Conservation (phyloP, 495 filamentous ascomycete species). For the Podospora sp. region DNA sequence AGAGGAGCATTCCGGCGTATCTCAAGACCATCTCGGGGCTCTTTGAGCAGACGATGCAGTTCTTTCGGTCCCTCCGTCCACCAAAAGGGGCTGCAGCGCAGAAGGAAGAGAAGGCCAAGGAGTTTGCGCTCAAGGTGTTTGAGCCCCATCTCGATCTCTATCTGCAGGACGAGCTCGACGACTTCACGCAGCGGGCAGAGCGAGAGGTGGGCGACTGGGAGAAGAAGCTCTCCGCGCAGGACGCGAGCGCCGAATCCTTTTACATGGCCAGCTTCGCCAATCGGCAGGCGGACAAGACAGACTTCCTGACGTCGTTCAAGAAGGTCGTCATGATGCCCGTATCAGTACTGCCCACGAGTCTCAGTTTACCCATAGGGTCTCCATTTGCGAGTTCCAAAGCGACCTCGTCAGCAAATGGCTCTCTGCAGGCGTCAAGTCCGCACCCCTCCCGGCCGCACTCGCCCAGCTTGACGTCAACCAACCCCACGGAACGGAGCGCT, state of each 20-base stretch:
- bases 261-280: slow-evolving; percentile 88
- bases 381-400: slow-evolving; percentile 52
- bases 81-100: slow-evolving; percentile 41
- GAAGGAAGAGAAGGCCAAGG: slow-evolving; percentile 52
- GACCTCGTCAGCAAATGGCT: slow-evolving; percentile 31
- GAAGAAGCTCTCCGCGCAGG: slow-evolving; percentile 85
- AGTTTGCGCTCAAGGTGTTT: slow-evolving; percentile 70
- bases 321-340: slow-evolving; percentile 99
- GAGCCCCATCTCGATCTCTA: slow-evolving; percentile 94
- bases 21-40: slow-evolving; percentile 83
- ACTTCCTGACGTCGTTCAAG: slow-evolving; percentile 95
- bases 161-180: slow-evolving; percentile 86
- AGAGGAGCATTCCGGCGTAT: slow-evolving; percentile 73
- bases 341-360: slow-evolving; percentile 69
- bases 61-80: slow-evolving; percentile 67
- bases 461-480: slow-evolving; percentile 33
- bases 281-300: slow-evolving; percentile 90
- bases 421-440: slow-evolving; percentile 34
- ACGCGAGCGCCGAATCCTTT: slow-evolving; percentile 87
- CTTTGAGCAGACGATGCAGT: slow-evolving; percentile 79
- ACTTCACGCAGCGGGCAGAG: slow-evolving; percentile 75
- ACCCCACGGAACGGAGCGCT: slow-evolving; percentile 32
- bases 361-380: slow-evolving; percentile 44
- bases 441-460: slow-evolving; percentile 52
- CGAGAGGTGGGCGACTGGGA: slow-evolving; percentile 83